Evolutionary conservation across 2,329 filamentous ascomycete genomes (phyloP), one percentile per base, ranked within the genome.

Genomic region (Fusarium continuum): DNA sequence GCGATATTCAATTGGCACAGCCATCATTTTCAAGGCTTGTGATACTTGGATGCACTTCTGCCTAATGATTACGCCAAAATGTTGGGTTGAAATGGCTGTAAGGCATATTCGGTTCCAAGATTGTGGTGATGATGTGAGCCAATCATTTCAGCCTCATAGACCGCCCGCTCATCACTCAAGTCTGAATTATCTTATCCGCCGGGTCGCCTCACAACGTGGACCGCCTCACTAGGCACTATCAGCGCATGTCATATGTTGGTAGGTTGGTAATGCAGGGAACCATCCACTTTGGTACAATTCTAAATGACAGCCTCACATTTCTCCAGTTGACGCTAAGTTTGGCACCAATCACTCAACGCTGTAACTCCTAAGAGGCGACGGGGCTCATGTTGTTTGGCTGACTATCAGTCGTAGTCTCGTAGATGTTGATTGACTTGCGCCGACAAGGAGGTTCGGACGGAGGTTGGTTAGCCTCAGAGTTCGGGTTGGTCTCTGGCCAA

Each of bases 141-240:
- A 68, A 67, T 62, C 67, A 43, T 67, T 48, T 54, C 28, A 47
- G 39, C 51, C 38, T 41, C 44, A 28, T 41, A 39, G 56, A 64
- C 60, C 58, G 64, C 64, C 52, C 23, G 51, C 43, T 35, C 32
- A 40, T 34, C 52, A 54, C 40, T 63, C 47, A 50, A 55, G 34
- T 39, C 16, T 39, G 43, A 52, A 38, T 32, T 55, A 17, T 57
- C 50, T 26, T 22, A 11, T 45, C n/a, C n/a, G n/a, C n/a, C n/a
- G n/a, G n/a, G n/a, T 34, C 40, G 62, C 60, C 57, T 65, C 17
- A 25, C 32, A 47, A 51, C 41, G 38, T 56, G 53, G 40, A 28
- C 26, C 36, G 44, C 26, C 34, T 52, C 28, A 34, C 36, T 34
- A 47, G 44, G 38, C n/a, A 20, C 3, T 9, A 14, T 23, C 10